A percentile compares a stretch with the other conserved stretches of the same genome.
Conservation (phyloP, 805 yeast genomes). For the Candida maesae region DNA sequence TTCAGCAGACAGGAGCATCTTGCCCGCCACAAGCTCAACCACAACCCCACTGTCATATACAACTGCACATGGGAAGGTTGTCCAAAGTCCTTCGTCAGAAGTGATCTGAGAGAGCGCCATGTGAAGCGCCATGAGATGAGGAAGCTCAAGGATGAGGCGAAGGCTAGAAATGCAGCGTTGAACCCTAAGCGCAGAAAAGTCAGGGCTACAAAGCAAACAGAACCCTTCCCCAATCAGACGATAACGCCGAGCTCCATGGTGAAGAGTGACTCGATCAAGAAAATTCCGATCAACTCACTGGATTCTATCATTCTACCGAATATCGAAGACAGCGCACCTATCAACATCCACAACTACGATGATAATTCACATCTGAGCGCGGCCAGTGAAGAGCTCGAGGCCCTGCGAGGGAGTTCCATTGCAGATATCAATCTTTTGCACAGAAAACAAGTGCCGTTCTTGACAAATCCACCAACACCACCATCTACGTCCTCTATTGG, state of each 20-base stretch:
- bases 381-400: slow-evolving; percentile 29
- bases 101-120: slow-evolving; percentile 50
- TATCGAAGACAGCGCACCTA: slow-evolving; percentile 21
- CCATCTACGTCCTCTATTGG: not conserved
- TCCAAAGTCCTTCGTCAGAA: slow-evolving; percentile 58
- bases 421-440: not conserved
- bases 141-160: slow-evolving; percentile 26
- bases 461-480: slow-evolving; percentile 9
- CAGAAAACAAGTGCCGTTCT: slow-evolving; percentile 5
- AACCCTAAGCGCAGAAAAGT: slow-evolving; percentile 15
- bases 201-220: slow-evolving; percentile 1
- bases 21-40: slow-evolving; percentile 61
- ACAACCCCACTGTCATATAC: slow-evolving; percentile 51
- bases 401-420: slow-evolving; percentile 11
- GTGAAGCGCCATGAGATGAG: slow-evolving; percentile 38
- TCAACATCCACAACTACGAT: slow-evolving; percentile 23
- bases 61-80: slow-evolving; percentile 48
- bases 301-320: slow-evolving; percentile 28
- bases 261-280: slow-evolving; percentile 5
- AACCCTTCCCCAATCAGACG: not conserved
- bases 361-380: slow-evolving; percentile 24
- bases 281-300: slow-evolving; percentile 23
- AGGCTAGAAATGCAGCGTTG: slow-evolving; percentile 14
- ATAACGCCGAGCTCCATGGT: not conserved
- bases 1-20: slow-evolving; percentile 63